Conservation (phyloP, 176 grass and related monocot genomes). For the Calamus simplicifolius region DNA sequence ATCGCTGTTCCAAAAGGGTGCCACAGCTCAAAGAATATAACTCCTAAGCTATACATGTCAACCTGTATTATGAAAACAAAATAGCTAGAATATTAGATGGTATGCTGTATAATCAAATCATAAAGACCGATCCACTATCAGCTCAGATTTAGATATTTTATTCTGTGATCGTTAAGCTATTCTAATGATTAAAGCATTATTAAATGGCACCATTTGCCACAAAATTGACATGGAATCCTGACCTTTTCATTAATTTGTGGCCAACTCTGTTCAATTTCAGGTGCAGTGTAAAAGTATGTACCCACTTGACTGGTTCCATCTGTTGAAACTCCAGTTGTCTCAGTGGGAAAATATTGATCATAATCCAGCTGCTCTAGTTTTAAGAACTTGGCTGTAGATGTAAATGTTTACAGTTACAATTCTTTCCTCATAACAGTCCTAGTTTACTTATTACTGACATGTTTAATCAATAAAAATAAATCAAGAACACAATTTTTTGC, state of each 20-base stretch:
- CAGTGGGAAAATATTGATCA: constrained; percentile 79
- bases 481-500: too few species aligned
- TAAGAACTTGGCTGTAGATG: constrained; percentile 78
- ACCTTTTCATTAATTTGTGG: constrained; percentile 99
- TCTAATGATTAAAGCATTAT: too few species aligned
- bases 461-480: too few species aligned
- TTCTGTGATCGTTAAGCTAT: too few species aligned
- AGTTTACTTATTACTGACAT: too few species aligned
- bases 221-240: neutral
- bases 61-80: constrained; percentile 28
- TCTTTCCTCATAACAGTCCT: neutral
- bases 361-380: constrained; percentile 85
- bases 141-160: too few species aligned
- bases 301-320: constrained; percentile 93
- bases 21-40: constrained; percentile 99
- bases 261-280: constrained; percentile 93
- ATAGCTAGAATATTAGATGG: neutral
- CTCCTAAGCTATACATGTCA: constrained; percentile 96
- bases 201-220: too few species aligned
- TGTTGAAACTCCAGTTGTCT: constrained; percentile 65
- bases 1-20: constrained; percentile 91
- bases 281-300: constrained; percentile 95
- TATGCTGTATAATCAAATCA: neutral
- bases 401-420: constrained; percentile 19
- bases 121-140: too few species aligned